These are phyloP conservation scores for Elsinoe perseae DNA, from an alignment of 2,329 filamentous ascomycete species.

Conservation along the genomic window DNA sequence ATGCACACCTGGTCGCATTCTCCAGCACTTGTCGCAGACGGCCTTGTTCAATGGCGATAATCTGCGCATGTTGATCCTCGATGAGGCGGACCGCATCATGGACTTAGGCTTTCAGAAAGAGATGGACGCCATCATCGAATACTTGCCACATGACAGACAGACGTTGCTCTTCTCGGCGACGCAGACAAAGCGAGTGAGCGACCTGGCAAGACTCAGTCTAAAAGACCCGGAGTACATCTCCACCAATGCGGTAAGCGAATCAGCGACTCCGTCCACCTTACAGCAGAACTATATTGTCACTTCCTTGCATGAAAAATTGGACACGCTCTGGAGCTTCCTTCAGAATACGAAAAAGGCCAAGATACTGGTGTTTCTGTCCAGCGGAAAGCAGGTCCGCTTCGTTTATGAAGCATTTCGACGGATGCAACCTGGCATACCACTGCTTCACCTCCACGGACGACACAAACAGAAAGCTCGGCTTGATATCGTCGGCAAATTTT, in stretches of 20 bases:
- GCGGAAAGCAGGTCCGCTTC: slow-evolving; percentile 92
- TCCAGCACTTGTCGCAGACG: slow-evolving; percentile 94
- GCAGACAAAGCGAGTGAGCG: slow-evolving; percentile 88
- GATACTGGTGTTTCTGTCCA: slow-evolving; percentile 90
- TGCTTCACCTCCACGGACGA: slow-evolving; percentile 86
- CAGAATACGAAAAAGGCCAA: slow-evolving; percentile 86
- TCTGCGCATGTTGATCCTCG: slow-evolving; percentile 83
- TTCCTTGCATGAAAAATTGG: slow-evolving; percentile 77
- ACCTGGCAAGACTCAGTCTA: slow-evolving; percentile 79
- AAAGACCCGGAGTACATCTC: slow-evolving; percentile 91
- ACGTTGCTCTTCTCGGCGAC: slow-evolving; percentile 94
- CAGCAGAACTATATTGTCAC: slow-evolving; percentile 89
- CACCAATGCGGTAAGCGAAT: slow-evolving; percentile 73
- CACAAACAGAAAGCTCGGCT: slow-evolving; percentile 86
- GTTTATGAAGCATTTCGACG: slow-evolving; percentile 90
- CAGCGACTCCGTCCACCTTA: slow-evolving; percentile 73
- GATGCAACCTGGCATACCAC: slow-evolving; percentile 84
- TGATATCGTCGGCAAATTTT: slow-evolving; percentile 80
- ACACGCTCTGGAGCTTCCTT: slow-evolving; percentile 89
- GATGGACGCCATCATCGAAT: slow-evolving; percentile 87
- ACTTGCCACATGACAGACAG: slow-evolving; percentile 76
- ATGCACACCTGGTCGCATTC: slow-evolving; percentile 86
- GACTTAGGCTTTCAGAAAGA: slow-evolving; percentile 93
- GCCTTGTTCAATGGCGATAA: slow-evolving; percentile 84
- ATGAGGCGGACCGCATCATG: slow-evolving; percentile 93